A percentile compares a stretch with the other conserved stretches of the same genome.
These are phyloP conservation scores for Spatholobus suberectus DNA, from an alignment of 306 rosid species.

Conservation along the genomic window DNA sequence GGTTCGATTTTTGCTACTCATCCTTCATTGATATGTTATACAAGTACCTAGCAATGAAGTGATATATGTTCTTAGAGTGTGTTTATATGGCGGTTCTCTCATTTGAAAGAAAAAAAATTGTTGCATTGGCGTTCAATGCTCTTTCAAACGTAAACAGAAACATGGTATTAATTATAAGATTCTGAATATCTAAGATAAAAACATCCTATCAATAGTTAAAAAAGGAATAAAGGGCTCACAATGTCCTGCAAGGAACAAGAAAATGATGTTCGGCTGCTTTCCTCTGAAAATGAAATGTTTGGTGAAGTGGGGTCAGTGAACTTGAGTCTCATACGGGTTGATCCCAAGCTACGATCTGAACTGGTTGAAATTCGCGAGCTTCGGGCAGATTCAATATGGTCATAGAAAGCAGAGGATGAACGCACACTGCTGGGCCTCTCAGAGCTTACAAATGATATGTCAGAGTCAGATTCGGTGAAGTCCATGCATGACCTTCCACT, in stretches of 20 bases:
- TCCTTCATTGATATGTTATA: too few relatives aligned
- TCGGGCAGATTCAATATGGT: slow-evolving; percentile 57
- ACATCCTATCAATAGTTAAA: background rate
- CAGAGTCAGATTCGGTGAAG: slow-evolving; percentile 70
- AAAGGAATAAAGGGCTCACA: slow-evolving; percentile 60
- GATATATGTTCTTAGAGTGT: too few relatives aligned
- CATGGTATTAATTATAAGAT: background rate
- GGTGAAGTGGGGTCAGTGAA: slow-evolving; percentile 49
- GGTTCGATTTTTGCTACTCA: too few relatives aligned
- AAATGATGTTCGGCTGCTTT: slow-evolving; percentile 57
- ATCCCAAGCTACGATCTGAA: slow-evolving; percentile 71
- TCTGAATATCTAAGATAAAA: background rate
- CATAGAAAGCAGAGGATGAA: slow-evolving; percentile 59
- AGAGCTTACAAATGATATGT: slow-evolving; percentile 85
- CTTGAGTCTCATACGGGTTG: slow-evolving; percentile 51
- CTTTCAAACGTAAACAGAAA: too few relatives aligned
- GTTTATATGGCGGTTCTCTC: too few relatives aligned
- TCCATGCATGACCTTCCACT: slow-evolving; percentile 55
- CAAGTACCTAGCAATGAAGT: too few relatives aligned
- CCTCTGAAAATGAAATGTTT: slow-evolving; percentile 61
- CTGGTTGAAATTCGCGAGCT: slow-evolving; percentile 68
- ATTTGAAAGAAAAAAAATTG: too few relatives aligned
- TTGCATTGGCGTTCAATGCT: too few relatives aligned
- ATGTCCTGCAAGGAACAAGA: slow-evolving; percentile 68
- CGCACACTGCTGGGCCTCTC: too few relatives aligned